Base-by-base conservation (phyloP, 371 early-diverging fungal genomes). In the Entomophthora muscae region DNA sequence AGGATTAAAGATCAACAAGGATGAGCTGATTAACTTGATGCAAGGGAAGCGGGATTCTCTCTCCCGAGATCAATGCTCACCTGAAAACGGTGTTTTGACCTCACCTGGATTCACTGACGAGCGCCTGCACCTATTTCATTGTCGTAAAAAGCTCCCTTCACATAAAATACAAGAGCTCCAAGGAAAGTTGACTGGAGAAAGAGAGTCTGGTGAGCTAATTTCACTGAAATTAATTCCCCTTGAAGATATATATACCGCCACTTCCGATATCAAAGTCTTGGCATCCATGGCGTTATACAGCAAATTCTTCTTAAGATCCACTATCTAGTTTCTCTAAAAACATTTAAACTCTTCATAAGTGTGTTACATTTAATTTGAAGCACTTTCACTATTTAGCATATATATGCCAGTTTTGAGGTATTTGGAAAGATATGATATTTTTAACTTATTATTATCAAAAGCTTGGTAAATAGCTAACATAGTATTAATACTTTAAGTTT, bases 21-120 rank as follows among this genome's bases (percentile, higher is more conserved):
- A 73, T n/a, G 83, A 84, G 10, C 67, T 92, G 57, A 66, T 80
- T 1, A 88, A 87, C 51, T 69, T 92, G 68, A 85, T 82, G 0
- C 72, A 76, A 26, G 52, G 78, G 30, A 73, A 79, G 1, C 74
- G 81, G 54, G 42, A 10, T 42, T 17, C 42, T 10, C 42, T 5
- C 5, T 42, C 42, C 42, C 42, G 17, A 10, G 42, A 17, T 17
- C 42, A 42, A 17, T 10, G 17, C 17, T 79, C 79, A 3, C 64
- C 74, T 53, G 64, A 71, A 52, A 65, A 66, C 53, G 88, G 88
- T 0, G 76, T 82, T 5, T 87, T 85, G 55, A 85, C 89, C 2
- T 86, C 86, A 22, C 78, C 86, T 0, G 92, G 91, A 12, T 90
- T 88, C 24, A 87, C 76, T 70, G 90, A 91, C 66, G 92, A 91